A percentile compares a stretch with the other conserved stretches of the same genome.
Conservation (phyloP, 768 basidiomycete species). For the Boletus vermiculosoides region DNA sequence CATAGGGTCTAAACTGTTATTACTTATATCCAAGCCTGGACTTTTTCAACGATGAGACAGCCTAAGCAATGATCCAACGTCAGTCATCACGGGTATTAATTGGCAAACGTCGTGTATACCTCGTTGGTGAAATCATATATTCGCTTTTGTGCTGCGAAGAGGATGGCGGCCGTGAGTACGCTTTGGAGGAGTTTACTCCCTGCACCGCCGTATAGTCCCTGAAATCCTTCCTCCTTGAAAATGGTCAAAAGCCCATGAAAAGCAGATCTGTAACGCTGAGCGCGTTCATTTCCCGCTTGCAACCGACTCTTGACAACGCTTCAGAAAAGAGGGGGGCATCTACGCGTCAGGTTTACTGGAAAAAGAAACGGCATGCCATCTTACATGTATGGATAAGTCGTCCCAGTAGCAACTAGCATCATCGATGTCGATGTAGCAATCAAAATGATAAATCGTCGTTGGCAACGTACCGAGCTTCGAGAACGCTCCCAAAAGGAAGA, state of each 20-base stretch:
- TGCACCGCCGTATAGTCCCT: conserved; percentile 84
- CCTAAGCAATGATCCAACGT: conserved; percentile 7
- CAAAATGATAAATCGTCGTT: not conserved
- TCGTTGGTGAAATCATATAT: conserved; percentile 71
- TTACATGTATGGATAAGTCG: conserved; percentile 77
- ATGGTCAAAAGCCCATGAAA: conserved; percentile 78
- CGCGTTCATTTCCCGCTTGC: conserved; percentile 69
- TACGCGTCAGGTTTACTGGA: not conserved
- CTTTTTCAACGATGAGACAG: conserved; percentile 13
- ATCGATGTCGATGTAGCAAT: not conserved
- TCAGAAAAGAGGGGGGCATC: not conserved
- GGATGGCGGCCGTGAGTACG: conserved; percentile 89
- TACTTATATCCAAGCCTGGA: not conserved
- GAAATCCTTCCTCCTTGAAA: conserved; percentile 72
- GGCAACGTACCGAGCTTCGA: conserved; percentile 73
- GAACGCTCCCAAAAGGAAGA: conserved; percentile 92
- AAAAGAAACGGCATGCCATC: conserved; percentile 15
- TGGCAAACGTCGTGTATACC: conserved; percentile 22
- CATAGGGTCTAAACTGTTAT: not conserved
- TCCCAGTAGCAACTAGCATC: conserved; percentile 45
- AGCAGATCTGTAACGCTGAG: conserved; percentile 72
- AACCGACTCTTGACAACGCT: conserved; percentile 76
- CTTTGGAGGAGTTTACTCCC: conserved; percentile 88
- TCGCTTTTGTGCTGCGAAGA: conserved; percentile 87
- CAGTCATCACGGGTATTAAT: not conserved